Evolutionary conservation across 2,329 filamentous ascomycete genomes (phyloP), one percentile per base, ranked within the genome.

Genomic region (Colletotrichum karsti): DNA sequence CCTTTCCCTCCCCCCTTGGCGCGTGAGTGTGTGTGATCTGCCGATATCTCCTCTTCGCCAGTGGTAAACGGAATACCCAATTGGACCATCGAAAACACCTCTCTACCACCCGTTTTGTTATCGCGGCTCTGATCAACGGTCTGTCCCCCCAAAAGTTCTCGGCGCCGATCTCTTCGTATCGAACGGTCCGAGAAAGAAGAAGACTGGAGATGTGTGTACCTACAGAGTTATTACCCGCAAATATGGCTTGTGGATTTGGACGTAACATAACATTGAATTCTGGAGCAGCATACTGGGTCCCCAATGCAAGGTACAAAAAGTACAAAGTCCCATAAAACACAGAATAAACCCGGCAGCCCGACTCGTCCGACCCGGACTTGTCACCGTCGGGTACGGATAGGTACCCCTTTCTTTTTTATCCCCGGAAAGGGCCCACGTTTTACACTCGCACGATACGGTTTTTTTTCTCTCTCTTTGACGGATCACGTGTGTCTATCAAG

Each of bases 401-500:
- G 24, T 13, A 26, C 22, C 24, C 20, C 22, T 20, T 20, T n/a
- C 13, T 30, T 58, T 37, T 22, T 24, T 48, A 37, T 48, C 20
- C 51, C 55, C 28, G 33, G 18, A 37, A 35, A n/a, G 24, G 44
- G n/a, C n/a, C 44, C 44, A 60, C 44, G 44, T 39, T 60, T 60
- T 51, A 51, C 22, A 60, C 55, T 58, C 48, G 51, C 46, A 20
- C 9, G 57, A 51, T 51, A 51, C 57, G 30, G 44, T 60, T 60
- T 44, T 57, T 30, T 41, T 55, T 44, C 9, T 26, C n/a, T 24
- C 24, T 39, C 26, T 15, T 48, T 41, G 50, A 18, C 20, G 6
- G 4, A 10, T 51, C 57, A 60, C 57, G 57, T 60, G 44, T 35
- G 18, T 10, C 35, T 12, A 3, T 9, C n/a, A 30, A 22, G 30